These are phyloP conservation scores for Aspergillus tamarii DNA, from an alignment of 2,329 filamentous ascomycete species.

Conservation along the genomic window DNA sequence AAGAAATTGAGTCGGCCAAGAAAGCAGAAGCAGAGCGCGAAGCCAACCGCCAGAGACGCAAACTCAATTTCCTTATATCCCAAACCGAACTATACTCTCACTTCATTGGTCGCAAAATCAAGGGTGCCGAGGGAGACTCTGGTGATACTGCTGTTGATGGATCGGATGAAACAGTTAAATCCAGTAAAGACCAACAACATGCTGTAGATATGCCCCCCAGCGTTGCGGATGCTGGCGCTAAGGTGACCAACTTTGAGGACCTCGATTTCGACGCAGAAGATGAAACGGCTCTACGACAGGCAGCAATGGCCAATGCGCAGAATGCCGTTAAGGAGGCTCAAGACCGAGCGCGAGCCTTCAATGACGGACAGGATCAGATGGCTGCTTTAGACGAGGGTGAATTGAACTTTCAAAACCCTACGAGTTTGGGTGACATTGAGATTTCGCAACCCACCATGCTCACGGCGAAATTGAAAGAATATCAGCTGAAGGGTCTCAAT, in stretches of 20 bases:
- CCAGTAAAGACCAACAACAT: conserved; percentile 32
- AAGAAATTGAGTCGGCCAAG: conserved; percentile 94
- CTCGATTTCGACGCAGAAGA: conserved; percentile 96
- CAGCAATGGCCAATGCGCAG: conserved; percentile 93
- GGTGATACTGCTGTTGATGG: conserved; percentile 74
- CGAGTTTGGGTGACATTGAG: conserved; percentile 89
- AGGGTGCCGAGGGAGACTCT: conserved; percentile 93
- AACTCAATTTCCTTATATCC: conserved; percentile 98
- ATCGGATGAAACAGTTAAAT: conserved; percentile 49
- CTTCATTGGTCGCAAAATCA: conserved; percentile 99
- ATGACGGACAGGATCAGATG: conserved; percentile 68
- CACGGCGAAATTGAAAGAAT: conserved; percentile 93
- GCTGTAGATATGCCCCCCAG: conserved; percentile 49
- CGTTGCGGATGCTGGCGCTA: conserved; percentile 58
- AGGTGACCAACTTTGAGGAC: conserved; percentile 91
- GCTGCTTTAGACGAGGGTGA: conserved; percentile 89
- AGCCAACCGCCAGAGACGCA: conserved; percentile 94
- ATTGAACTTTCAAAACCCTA: conserved; percentile 99
- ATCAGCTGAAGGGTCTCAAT: conserved; percentile 98
- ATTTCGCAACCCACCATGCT: conserved; percentile 94
- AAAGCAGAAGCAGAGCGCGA: conserved; percentile 97
- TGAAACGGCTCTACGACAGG: conserved; percentile 76
- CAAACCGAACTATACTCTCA: conserved; percentile 99
- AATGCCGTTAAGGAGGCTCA: conserved; percentile 94
- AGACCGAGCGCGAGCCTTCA: conserved; percentile 89